phyloP scores from a whole-genome alignment of 2,329 filamentous ascomycete species.

The Didymella exigua region DNA sequence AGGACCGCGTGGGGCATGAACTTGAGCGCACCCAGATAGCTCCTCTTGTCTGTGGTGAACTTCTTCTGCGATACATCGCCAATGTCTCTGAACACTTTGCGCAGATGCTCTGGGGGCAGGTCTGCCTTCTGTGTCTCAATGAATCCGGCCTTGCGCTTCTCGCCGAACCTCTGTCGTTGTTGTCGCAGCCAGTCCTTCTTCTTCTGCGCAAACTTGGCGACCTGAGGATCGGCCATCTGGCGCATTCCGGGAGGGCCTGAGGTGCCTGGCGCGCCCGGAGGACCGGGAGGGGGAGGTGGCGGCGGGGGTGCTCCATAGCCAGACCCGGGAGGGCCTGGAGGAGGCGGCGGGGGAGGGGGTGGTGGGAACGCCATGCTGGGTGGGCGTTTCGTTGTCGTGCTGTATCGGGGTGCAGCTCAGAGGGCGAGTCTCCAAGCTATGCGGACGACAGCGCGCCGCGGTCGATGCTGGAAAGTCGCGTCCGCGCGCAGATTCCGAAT shows the following conservation, averaged over 20 bases:
- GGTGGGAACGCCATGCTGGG: slow-evolving; percentile 36
- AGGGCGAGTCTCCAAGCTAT: slow-evolving; percentile 33
- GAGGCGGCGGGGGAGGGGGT: slow-evolving; percentile 53
- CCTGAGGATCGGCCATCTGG: slow-evolving; percentile 78
- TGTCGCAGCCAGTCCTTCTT: slow-evolving; percentile 97
- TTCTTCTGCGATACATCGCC: slow-evolving; percentile 99
- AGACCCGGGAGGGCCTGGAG: slow-evolving; percentile 34
- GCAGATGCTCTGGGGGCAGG: slow-evolving; percentile 96
- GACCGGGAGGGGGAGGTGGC: slow-evolving; percentile 62
- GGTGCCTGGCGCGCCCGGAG: slow-evolving; percentile 57
- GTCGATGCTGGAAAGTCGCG: slow-evolving; percentile 30
- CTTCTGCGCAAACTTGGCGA: slow-evolving; percentile 96
- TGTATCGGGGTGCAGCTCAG: slow-evolving; percentile 27
- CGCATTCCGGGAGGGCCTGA: slow-evolving; percentile 68
- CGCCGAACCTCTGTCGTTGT: slow-evolving; percentile 90
- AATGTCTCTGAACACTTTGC: slow-evolving; percentile 98
- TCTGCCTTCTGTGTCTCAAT: slow-evolving; percentile 98
- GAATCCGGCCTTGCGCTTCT: slow-evolving; percentile 95
- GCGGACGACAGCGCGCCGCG: slow-evolving; percentile 32
- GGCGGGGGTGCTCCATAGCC: slow-evolving; percentile 53
- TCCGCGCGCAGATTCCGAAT: slow-evolving; percentile 24
- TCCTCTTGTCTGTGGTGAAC: slow-evolving; percentile 97
- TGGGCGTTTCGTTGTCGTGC: slow-evolving; percentile 3
- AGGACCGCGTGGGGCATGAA: slow-evolving; percentile 99
- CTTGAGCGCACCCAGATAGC: slow-evolving; percentile 94